A percentile compares a stretch with the other conserved stretches of the same genome.
These are phyloP conservation scores for Dactylellina sp. DNA, from an alignment of 2,329 filamentous ascomycete genomes.

Conservation along the genomic window DNA sequence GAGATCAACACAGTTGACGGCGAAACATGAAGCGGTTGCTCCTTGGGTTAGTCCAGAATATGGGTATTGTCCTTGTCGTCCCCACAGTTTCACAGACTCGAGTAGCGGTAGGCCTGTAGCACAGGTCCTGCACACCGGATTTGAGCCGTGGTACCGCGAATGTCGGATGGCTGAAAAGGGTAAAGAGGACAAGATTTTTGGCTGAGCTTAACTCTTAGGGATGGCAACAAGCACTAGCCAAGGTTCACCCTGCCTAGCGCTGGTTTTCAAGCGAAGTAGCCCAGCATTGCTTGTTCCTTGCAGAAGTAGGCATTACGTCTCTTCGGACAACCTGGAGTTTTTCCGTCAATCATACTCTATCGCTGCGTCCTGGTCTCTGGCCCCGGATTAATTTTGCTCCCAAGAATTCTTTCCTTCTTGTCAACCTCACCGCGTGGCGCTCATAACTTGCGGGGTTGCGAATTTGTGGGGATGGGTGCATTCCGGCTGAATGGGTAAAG, in stretches of 20 bases:
- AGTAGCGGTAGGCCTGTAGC: constrained; percentile 3
- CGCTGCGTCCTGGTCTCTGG: neutral
- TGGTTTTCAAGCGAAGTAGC: constrained; percentile 34
- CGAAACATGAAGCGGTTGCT: constrained; percentile 46
- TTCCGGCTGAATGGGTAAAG: constrained; percentile 53
- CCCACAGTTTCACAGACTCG: constrained; percentile 34
- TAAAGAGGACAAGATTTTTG: constrained; percentile 33
- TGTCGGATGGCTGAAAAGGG: constrained; percentile 52
- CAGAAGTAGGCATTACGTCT: constrained; percentile 23
- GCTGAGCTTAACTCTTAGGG: constrained; percentile 23
- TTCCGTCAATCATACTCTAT: constrained; percentile 45
- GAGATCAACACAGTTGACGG: constrained; percentile 54
- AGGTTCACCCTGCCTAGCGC: constrained; percentile 37
- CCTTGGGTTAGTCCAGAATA: constrained; percentile 8
- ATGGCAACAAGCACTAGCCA: constrained; percentile 45
- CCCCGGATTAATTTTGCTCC: constrained; percentile 28
- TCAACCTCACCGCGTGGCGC: neutral
- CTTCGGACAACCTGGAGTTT: constrained; percentile 43
- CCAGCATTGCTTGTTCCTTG: constrained; percentile 42
- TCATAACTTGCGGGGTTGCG: constrained; percentile 12
- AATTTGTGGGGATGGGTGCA: constrained; percentile 23
- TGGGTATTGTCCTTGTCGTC: neutral
- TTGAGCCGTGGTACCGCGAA: constrained; percentile 49
- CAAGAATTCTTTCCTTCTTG: neutral
- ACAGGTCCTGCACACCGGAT: constrained; percentile 1